Conservation (phyloP, 257 asterid genomes). For the Ligustrum vulgare region DNA sequence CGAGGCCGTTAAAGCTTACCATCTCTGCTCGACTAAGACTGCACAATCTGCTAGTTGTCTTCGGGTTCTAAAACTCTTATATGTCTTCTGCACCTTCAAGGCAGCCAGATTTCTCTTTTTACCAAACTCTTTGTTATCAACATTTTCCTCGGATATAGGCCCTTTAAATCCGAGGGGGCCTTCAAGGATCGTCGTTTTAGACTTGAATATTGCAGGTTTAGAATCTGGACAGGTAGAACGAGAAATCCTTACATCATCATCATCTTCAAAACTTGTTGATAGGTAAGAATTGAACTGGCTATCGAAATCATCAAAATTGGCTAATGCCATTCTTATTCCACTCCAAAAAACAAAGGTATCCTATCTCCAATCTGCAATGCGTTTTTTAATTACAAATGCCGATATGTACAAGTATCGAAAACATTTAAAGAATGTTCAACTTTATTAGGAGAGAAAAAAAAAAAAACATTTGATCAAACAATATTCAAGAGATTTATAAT, state of each 20-base stretch:
- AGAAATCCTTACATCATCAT: slow-evolving; percentile 27
- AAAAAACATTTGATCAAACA: too few relatives aligned
- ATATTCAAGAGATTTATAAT: too few relatives aligned
- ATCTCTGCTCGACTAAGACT: slow-evolving; percentile 67
- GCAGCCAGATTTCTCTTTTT: slow-evolving; percentile 58
- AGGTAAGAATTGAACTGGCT: too few relatives aligned
- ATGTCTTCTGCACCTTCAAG: slow-evolving; percentile 73
- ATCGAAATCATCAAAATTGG: slow-evolving; percentile 47
- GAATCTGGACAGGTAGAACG: too few relatives aligned
- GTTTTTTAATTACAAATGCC: too few relatives aligned
- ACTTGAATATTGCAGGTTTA: slow-evolving; percentile 29
- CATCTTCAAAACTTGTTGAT: slow-evolving; percentile 37
- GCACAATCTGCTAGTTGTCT: slow-evolving; percentile 89
- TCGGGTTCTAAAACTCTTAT: slow-evolving; percentile 79
- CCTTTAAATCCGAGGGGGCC: slow-evolving; percentile 53
- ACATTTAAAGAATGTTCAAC: too few relatives aligned
- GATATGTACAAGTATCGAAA: too few relatives aligned
- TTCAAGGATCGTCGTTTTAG: slow-evolving; percentile 44
- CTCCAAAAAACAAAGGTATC: too few relatives aligned
- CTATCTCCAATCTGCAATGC: slow-evolving; percentile 13
- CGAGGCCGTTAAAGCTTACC: too few relatives aligned
- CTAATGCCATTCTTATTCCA: slow-evolving; percentile 29
- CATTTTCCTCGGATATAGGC: slow-evolving; percentile 33
- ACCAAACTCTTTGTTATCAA: slow-evolving; percentile 20
- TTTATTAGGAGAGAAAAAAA: too few relatives aligned